Evolutionary conservation across 768 basidiomycete species (phyloP), one percentile per base, ranked within the genome.

Genomic region (Hericium erinaceus): DNA sequence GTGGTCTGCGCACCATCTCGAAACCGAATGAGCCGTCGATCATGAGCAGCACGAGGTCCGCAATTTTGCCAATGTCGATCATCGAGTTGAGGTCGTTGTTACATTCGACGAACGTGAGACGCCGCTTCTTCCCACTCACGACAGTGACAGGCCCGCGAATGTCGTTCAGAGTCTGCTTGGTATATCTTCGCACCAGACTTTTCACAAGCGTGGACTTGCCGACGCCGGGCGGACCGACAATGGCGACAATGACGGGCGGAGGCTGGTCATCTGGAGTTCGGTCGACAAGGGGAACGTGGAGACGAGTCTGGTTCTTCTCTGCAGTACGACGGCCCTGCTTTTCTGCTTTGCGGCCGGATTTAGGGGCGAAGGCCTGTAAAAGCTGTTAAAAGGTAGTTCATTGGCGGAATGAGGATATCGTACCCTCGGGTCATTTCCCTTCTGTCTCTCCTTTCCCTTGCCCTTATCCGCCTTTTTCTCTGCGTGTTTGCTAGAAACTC

Each of bases 11-110:
- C 63, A 93, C 95, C 97, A 98, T 99, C 74, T 98, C 97, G 64
- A 98, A 95, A 4, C 97, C 97, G 70, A 94, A 98, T 26, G 92
- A 94, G 3, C 89, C 95, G 67, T 99, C 97, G 62, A 98, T 87
- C 93, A 98, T 95, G 61, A 99, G 83, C 48, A 99, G 78, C 4
- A 98, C 90, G 57, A 99, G 79, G 73, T 98, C 97, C 8, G 92
- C 97, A 57, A 98, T 83, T 73, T 99, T 99, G 56, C 86, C 95
- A 65, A 98, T 79, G 77, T 99, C 97, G 63, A 98, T 91, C 95
- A 98, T 98, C 54, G 93, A 92, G 70, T 94, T 94, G 64, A 98
- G 78, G 74, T 98, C 95, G 68, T 93, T 98, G 65, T 94, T 94
- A 74, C 94, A 98, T 72, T 98, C 97, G 53, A 99, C 80, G 68